Evolutionary conservation across 2,329 filamentous ascomycete genomes (phyloP).

Genomic region (Aspergillus candidus): DNA sequence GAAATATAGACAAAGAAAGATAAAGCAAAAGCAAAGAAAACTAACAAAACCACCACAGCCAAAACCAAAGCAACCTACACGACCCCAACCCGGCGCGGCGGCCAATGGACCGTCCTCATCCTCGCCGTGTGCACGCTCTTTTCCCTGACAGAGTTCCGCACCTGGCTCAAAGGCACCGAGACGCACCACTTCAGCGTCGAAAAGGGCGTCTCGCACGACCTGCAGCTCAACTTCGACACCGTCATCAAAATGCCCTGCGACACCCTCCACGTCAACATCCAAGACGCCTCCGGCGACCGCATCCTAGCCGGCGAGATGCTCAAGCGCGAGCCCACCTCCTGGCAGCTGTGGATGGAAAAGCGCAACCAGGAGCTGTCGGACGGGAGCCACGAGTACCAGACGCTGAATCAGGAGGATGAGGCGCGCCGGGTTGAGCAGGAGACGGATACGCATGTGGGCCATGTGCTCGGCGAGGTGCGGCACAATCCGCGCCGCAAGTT

Average conservation of each 20-base stretch:
- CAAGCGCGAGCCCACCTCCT: slow-evolving; percentile 69
- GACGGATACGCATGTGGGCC: slow-evolving; percentile 78
- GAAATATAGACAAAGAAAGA: background rate
- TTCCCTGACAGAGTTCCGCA: slow-evolving; percentile 66
- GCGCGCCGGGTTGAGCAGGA: slow-evolving; percentile 43
- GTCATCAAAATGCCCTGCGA: slow-evolving; percentile 82
- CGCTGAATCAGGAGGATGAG: slow-evolving; percentile 59
- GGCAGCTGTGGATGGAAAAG: slow-evolving; percentile 72
- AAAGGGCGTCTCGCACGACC: slow-evolving; percentile 75
- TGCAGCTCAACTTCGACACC: slow-evolving; percentile 95
- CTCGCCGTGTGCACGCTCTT: slow-evolving; percentile 68
- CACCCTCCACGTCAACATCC: slow-evolving; percentile 92
- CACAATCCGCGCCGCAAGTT: slow-evolving; percentile 61
- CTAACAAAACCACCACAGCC: slow-evolving; percentile 47
- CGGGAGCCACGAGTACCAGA: slow-evolving; percentile 52
- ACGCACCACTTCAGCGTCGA: slow-evolving; percentile 90
- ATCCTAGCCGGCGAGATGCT: slow-evolving; percentile 75
- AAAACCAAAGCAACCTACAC: slow-evolving; percentile 96
- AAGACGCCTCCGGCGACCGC: slow-evolving; percentile 87
- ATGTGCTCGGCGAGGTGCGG: slow-evolving; percentile 71
- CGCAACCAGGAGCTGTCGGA: slow-evolving; percentile 54
- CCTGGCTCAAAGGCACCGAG: slow-evolving; percentile 80
- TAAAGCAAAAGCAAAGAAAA: background rate
- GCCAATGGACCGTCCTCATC: slow-evolving; percentile 88
- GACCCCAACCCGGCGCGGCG: slow-evolving; percentile 74